These are phyloP conservation scores for Alternaria ventricosa DNA, from an alignment of 2,329 filamentous ascomycete genomes.

Conservation along the genomic window DNA sequence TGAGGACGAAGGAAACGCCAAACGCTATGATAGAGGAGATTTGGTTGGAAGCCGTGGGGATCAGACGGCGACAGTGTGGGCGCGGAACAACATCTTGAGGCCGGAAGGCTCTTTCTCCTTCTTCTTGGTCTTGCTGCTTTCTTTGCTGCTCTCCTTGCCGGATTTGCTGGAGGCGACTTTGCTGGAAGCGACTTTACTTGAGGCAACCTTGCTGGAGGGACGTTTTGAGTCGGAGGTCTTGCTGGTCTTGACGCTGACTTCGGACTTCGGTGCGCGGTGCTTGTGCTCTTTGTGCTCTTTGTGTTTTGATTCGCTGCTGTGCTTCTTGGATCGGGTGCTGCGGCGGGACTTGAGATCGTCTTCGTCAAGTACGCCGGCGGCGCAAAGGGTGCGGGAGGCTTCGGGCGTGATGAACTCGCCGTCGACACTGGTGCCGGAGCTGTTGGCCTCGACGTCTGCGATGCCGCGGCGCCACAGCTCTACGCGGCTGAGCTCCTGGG, in stretches of 20 bases:
- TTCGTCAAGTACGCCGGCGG: constrained; percentile 56
- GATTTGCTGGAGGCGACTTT: constrained; percentile 10
- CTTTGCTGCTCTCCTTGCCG: constrained; percentile 27
- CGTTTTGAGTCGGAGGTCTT: constrained; percentile 17
- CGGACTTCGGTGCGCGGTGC: constrained; percentile 35
- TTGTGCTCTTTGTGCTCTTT: constrained; percentile 37
- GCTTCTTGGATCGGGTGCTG: constrained; percentile 26
- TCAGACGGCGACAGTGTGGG: constrained; percentile 33
- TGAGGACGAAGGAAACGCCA: constrained; percentile 10
- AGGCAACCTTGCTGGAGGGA: constrained; percentile 4
- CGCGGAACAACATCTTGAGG: constrained; percentile 52
- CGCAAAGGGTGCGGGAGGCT: constrained; percentile 56
- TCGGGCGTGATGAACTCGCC: constrained; percentile 70
- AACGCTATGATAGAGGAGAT: constrained; percentile 17
- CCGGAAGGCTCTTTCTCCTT: constrained; percentile 53
- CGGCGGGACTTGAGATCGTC: constrained; percentile 53
- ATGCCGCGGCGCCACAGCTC: constrained; percentile 70
- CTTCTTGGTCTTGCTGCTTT: constrained; percentile 29
- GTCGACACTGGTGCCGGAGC: constrained; percentile 66
- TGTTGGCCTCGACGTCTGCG: constrained; percentile 62
- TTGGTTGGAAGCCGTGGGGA: not conserved
- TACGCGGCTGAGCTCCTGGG: constrained; percentile 63
- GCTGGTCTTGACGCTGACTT: constrained; percentile 33
- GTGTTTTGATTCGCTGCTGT: constrained; percentile 29
- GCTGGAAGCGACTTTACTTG: constrained; percentile 4